Evolutionary conservation across 768 basidiomycete species (phyloP).

Genomic region (Chiua virens): DNA sequence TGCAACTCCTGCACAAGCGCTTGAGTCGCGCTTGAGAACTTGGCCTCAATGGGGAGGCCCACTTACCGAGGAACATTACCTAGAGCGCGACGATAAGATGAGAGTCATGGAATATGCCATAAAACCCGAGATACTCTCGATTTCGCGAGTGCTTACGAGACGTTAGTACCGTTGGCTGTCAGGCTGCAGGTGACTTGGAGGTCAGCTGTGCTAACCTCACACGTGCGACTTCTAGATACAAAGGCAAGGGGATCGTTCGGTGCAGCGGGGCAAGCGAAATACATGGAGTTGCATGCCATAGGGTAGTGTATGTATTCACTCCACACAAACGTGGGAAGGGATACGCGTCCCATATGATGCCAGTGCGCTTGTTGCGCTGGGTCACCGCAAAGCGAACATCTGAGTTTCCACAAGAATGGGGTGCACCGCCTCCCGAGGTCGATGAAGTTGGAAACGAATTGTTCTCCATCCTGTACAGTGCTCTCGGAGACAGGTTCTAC

Average conservation of each 20-base stretch:
- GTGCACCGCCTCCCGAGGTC: conserved; percentile 40
- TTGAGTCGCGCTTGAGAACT: conserved; percentile 41
- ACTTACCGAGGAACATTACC: conserved; percentile 45
- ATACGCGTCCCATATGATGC: conserved; percentile 61
- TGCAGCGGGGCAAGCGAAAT: conserved; percentile 22
- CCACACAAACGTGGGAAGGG: conserved; percentile 52
- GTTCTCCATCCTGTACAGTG: conserved; percentile 55
- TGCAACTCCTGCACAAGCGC: conserved; percentile 47
- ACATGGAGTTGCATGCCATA: conserved; percentile 46
- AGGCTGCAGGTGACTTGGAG: too few relatives aligned
- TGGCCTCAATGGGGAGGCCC: conserved; percentile 44
- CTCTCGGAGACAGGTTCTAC: conserved; percentile 51
- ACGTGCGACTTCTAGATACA: conserved; percentile 28
- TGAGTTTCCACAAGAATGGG: conserved; percentile 43
- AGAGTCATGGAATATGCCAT: conserved; percentile 43
- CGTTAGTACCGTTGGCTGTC: conserved; percentile 39
- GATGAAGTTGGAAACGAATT: conserved; percentile 36
- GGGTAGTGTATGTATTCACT: conserved; percentile 58
- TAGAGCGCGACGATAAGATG: conserved; percentile 40
- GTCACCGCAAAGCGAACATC: conserved; percentile 38
- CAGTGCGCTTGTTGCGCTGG: conserved; percentile 65
- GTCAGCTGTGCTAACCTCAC: neutral
- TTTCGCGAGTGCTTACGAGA: conserved; percentile 62
- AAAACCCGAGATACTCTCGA: conserved; percentile 46
- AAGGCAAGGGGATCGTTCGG: conserved; percentile 31